Base-by-base conservation (phyloP, 805 yeast species). In the Candida morakotiae region DNA sequence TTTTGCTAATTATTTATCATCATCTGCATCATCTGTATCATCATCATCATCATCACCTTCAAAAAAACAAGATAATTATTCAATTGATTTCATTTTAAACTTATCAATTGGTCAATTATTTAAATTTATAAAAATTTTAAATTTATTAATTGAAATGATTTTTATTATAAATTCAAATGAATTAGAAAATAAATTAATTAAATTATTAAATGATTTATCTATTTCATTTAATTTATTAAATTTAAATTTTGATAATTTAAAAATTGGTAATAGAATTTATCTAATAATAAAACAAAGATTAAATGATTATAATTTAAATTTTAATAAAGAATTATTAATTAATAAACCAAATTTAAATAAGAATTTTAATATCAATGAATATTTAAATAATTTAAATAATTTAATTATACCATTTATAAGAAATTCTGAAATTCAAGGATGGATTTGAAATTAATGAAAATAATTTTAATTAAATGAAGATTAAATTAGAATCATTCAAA, bases 121-220 rank as follows among this genome's bases (percentile, higher is more conserved):
- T 44, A 60, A 58, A 36, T 43, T 64, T 34, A 60, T 67, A 24
- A 64, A 62, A 41, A 42, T 64, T 11, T 49, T 52, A 39, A 67
- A 66, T 42, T 37, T 58, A n/a, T 51, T 65, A 9, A 52, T 63
- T 31, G 72, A 66, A 36, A n/a, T n/a, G n/a, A n/a, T n/a, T n/a
- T n/a, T n/a, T n/a, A 46, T 54, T 10, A 43, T 61, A 18, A 21
- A 15, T 9, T 10, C 11, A 19, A 15, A 21, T 7, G 71, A 66
- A 25, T 47, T 60, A 7, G 39, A 50, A 17, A 46, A 40, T 21
- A 46, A 70, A 19, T 54, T 65, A 18, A 39, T 45, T 28, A 67
- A 66, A 40, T 58, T 66, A 31, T 58, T 62, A 40, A 55, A 55
- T 34, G 72, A 67, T 32, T 55, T 67, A 36, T 57, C 62, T 4